Evolutionary conservation across 2,329 filamentous ascomycete genomes (phyloP).

Genomic region (Aureobasidium sp.): DNA sequence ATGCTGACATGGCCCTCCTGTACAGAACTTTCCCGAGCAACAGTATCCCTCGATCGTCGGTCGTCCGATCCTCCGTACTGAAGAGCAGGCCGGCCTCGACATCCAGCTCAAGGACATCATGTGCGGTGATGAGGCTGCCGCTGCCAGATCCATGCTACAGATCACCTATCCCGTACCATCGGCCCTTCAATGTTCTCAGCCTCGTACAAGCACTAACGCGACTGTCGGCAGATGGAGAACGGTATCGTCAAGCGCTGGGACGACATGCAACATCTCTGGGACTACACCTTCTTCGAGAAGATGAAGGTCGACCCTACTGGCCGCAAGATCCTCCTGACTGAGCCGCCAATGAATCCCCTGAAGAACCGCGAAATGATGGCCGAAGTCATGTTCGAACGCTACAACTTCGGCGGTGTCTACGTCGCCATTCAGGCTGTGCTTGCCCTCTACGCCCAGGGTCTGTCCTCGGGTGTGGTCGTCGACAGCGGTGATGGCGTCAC

Average conservation of each 20-base stretch:
- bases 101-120: constrained; percentile 93
- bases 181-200: neutral
- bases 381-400: constrained; percentile 98
- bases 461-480: constrained; percentile 80
- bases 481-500: constrained; percentile 98
- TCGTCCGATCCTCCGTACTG: constrained; percentile 91
- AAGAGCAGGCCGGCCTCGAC: constrained; percentile 67
- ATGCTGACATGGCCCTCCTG: neutral
- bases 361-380: constrained; percentile 97
- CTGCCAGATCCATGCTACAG: constrained; percentile 93
- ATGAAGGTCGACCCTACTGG: constrained; percentile 84
- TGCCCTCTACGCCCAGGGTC: constrained; percentile 92
- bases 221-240: constrained; percentile 75
- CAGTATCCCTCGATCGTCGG: constrained; percentile 98
- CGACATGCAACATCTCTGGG: constrained; percentile 99
- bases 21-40: constrained; percentile 93
- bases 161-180: constrained; percentile 79
- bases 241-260: constrained; percentile 99
- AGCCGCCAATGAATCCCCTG: constrained; percentile 95
- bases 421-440: constrained; percentile 96
- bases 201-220: constrained; percentile 16
- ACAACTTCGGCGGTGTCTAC: constrained; percentile 93
- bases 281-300: constrained; percentile 98
- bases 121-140: constrained; percentile 97
- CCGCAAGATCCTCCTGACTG: constrained; percentile 94